Percentiles rank a stretch among this genome's conserved stretches.
phyloP scores from a whole-genome alignment of 2,329 filamentous ascomycete genomes.

The Trichoderma afroharzianum region DNA sequence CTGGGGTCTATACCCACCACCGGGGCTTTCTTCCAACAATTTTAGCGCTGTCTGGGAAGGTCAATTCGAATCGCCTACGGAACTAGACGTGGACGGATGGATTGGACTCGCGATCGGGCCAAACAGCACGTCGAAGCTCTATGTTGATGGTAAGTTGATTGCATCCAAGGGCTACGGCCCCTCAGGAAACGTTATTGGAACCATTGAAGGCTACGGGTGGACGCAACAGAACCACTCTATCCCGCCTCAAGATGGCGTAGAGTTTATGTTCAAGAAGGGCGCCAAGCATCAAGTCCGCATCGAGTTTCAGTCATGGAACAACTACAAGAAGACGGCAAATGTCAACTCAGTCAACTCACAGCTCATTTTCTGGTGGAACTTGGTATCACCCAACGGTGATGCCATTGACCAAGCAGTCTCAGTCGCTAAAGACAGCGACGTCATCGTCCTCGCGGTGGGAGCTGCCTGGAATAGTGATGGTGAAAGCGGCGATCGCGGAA shows the following conservation, averaged over 20 bases:
- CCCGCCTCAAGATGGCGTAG: not conserved
- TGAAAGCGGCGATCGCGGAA: slow-evolving; percentile 3
- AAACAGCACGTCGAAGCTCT: slow-evolving; percentile 15
- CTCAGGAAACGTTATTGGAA: not conserved
- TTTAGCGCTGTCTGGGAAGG: slow-evolving; percentile 17
- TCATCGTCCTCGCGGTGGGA: slow-evolving; percentile 6
- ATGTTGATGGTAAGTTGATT: slow-evolving; percentile 7
- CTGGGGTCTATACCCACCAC: slow-evolving; percentile 14
- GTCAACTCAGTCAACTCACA: slow-evolving; percentile 18
- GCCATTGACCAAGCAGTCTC: slow-evolving; percentile 10
- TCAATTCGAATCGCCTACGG: not conserved
- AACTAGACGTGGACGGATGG: slow-evolving; percentile 8
- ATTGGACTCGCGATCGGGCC: slow-evolving; percentile 16
- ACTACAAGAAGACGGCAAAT: slow-evolving; percentile 16
- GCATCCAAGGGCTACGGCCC: not conserved
- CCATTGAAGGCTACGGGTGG: not conserved
- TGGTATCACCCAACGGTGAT: not conserved
- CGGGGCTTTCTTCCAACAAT: slow-evolving; percentile 11
- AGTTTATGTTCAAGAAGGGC: slow-evolving; percentile 4
- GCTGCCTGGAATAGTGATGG: slow-evolving; percentile 14
- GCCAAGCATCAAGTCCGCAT: slow-evolving; percentile 4
- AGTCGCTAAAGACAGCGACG: slow-evolving; percentile 11
- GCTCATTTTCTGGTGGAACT: slow-evolving; percentile 17
- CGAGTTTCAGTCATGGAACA: slow-evolving; percentile 16
- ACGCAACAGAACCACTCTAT: not conserved